Base-by-base conservation (phyloP, 2,329 filamentous ascomycete species). In the Talaromyces funiculosus region DNA sequence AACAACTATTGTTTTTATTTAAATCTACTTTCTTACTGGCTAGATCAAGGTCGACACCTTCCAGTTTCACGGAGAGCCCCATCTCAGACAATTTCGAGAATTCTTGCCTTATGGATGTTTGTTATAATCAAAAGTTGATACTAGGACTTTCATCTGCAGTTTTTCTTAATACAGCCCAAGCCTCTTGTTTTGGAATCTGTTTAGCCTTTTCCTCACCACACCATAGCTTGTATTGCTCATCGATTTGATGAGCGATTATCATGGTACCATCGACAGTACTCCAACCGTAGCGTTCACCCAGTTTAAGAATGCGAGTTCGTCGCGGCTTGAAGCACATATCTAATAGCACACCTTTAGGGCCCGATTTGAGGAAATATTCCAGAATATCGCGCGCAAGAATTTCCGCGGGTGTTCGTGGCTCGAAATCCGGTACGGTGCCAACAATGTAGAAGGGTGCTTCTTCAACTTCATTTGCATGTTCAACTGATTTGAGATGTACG, bases 311-410 rank as follows among this genome's bases (percentile, higher is more conserved):
- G 51, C 75, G 66, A 3, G 76, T 78, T 5, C 67, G 66, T 14
- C 73, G 64, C 1, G 75, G 76, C 63, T 78, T 77, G 65, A 75
- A 78, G 62, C 76, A 78, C 74, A 78, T 77, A 33, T 78, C 76
- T 37, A 78, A 61, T 59, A 78, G 56, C 0, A 77, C 68, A 0
- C 75, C 75, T 58, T 69, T 73, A 5, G 63, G 35, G 26, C 22
- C 42, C 0, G 63, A 58, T 2, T 64, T 55, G 2, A 77, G 65
- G 20, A 75, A 71, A 16, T 64, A 58, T 7, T 68, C 64, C 6
- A 76, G 45, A 7, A 71, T 66, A 1, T 57, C 65, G 6, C 63
- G 64, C 0, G 68, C 69, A 6, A 59, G 64, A 40, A 70, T 54
- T 60, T 78, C 75, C 9, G 64, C 57, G 0, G 64, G 42, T 0